Base-by-base conservation (phyloP, 2,329 filamentous ascomycete species). In the Fusarium xylarioides region DNA sequence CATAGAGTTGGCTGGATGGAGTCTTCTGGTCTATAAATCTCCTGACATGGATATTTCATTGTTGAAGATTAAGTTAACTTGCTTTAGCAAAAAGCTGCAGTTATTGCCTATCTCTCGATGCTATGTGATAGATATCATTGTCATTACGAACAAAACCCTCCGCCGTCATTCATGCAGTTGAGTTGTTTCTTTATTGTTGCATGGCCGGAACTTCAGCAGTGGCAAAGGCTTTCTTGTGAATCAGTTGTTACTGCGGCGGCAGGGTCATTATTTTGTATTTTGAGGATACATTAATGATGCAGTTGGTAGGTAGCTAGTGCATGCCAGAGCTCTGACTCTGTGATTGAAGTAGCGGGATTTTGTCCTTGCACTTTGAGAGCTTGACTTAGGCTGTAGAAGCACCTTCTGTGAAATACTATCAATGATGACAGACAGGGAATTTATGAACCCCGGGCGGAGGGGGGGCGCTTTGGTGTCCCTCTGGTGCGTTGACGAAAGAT, bases 201-300 rank as follows among this genome's bases (percentile, higher is more conserved):
- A 11, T 11, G 15, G 7, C n/a, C 21, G 7, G 23, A 19, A 12
- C 23, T 19, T 44, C 23, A 19, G 23, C 23, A 12, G 18, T 44
- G 4, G 7, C 23, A 19, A 26, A 44, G 8, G 7, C 16, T 19
- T 44, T 26, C 16, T 18, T 4, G 16, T 26, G 4, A 18, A 19
- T 44, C 4, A 7, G 4, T 26, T 44, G 23, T 5, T 4, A 44
- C 23, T 44, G 42, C 16, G 11, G 16, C 11, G n/a, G 18, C n/a
- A 12, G n/a, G 4, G 11, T 18, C 4, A 23, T 4, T 12, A 18
- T 8, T 7, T 18, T 19, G 18, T 18, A 26, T 44, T 10, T 12
- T 44, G 7, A 44, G n/a, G 1, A 4, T 44, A 19, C 0, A 26
- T 10, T 1, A 7, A 26, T 44, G 11, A 19, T 12, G 11, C 16